Evolutionary conservation across 441 rosid species (phyloP), one percentile per base, ranked within the genome.

Genomic region (Corymbia citriodora): DNA sequence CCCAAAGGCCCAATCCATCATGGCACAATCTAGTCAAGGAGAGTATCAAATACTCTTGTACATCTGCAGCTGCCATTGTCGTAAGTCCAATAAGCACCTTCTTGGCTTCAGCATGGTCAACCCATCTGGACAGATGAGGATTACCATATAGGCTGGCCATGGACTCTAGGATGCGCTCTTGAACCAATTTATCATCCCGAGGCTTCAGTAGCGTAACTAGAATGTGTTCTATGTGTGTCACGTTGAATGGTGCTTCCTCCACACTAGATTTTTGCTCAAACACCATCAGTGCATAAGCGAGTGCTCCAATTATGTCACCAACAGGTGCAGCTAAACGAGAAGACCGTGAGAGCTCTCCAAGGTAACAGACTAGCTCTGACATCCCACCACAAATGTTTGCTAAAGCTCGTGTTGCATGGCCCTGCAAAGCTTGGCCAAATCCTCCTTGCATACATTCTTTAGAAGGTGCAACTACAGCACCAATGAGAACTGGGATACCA

Each of bases 61-160:
- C 95, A 91, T 94, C 96, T 15, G 89, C 94, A 23, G 91, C 89
- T 88, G 98, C 96, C 96, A 96, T 94, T 59, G 95, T 96, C 90
- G 95, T 95, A 83, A 98, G 96, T 87, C 96, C 96, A 53, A 96
- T 92, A 89, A 98, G 96, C 90, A 94, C 95, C 93, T 91, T 94
- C 95, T 96, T 98, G 45, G 97, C 96, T 72, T 97, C 99, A 87
- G 96, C 95, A 89, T 96, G 94, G 88, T 93, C 90, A 57, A 97
- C 91, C 90, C 92, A 92, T 90, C 90, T 90, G 54, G 96, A 93
- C 48, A 98, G 92, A 93, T 92, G 89, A 90, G 54, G 89, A 89
- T 97, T 98, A 81, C 98, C 96, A 91, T 94, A 97, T 54, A 98
- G 94, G 92, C 99, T 97, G 61, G 94, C 96, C 99, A 98, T 96